A percentile compares a stretch with the other conserved stretches of the same genome.
These are phyloP conservation scores for Leccinum subrobustum DNA, from an alignment of 1,284 basidiomycete genomes.

Conservation along the genomic window DNA sequence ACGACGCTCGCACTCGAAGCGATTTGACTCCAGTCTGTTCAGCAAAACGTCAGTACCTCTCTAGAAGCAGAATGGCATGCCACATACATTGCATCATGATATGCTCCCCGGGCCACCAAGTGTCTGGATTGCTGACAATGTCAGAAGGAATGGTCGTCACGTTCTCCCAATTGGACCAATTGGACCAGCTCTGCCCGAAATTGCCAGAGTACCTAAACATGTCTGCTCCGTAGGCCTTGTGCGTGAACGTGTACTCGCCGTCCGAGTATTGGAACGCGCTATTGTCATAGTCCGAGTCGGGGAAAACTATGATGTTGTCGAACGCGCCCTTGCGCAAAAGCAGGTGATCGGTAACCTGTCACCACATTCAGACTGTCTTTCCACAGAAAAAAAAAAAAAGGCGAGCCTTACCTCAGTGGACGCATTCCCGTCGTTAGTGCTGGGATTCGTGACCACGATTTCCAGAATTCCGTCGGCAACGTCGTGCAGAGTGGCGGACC, in stretches of 20 bases:
- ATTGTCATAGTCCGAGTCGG: conserved; percentile 72
- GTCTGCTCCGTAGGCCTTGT: conserved; percentile 85
- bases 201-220: conserved; percentile 83
- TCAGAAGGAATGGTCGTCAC: conserved; percentile 61
- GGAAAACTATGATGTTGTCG: conserved; percentile 82
- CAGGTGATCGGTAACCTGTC: conserved; percentile 67
- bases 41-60: conserved; percentile 2
- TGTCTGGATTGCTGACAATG: conserved; percentile 50
- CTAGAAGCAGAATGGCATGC: background rate
- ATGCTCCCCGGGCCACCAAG: conserved; percentile 84
- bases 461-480: conserved; percentile 80
- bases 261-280: conserved; percentile 59
- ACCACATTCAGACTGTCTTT: conserved; percentile 5
- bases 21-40: conserved; percentile 70
- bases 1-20: conserved; percentile 63
- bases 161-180: conserved; percentile 76
- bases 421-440: conserved; percentile 41
- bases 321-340: conserved; percentile 74
- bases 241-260: conserved; percentile 72
- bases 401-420: conserved; percentile 52
- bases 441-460: conserved; percentile 64
- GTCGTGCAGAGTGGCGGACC: conserved; percentile 69
- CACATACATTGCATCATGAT: conserved; percentile 82
- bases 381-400: background rate
- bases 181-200: conserved; percentile 83